Evolutionary conservation across 345 rosid species (phyloP).

Genomic region (Melaleuca quinquenervia): DNA sequence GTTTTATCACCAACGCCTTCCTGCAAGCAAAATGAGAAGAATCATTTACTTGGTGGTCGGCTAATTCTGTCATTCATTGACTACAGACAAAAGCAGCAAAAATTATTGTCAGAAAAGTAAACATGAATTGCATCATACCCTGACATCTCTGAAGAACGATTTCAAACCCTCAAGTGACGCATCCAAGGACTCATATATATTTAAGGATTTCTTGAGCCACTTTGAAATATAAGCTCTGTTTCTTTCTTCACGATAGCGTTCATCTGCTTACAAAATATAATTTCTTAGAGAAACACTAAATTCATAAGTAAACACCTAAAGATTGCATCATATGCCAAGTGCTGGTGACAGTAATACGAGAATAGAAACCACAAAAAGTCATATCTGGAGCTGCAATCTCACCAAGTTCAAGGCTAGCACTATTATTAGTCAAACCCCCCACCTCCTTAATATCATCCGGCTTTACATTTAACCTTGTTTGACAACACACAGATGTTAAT

Average conservation of each 20-base stretch:
- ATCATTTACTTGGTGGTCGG: neutral
- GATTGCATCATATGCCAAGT: neutral
- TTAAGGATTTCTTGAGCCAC: constrained; percentile 85
- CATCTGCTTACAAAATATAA: constrained; percentile 39
- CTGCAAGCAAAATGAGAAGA: constrained; percentile 33
- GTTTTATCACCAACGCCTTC: constrained; percentile 27
- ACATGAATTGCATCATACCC: constrained; percentile 28
- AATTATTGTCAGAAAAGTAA: neutral
- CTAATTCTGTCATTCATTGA: neutral
- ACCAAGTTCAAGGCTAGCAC: neutral
- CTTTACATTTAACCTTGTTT: neutral
- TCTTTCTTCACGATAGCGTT: constrained; percentile 67
- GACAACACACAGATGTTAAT: neutral
- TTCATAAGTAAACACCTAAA: neutral
- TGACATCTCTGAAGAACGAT: constrained; percentile 64
- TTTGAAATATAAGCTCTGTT: constrained; percentile 66
- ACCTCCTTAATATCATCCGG: neutral
- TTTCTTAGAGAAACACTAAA: neutral
- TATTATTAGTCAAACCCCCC: neutral
- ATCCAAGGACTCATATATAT: constrained; percentile 47
- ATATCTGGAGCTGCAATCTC: neutral
- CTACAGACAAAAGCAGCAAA: neutral
- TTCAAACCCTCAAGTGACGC: constrained; percentile 46
- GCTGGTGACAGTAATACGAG: neutral
- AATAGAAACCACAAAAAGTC: neutral